Evolutionary conservation across 257 asterid species (phyloP).

Genomic region (Forsythia viridissima): DNA sequence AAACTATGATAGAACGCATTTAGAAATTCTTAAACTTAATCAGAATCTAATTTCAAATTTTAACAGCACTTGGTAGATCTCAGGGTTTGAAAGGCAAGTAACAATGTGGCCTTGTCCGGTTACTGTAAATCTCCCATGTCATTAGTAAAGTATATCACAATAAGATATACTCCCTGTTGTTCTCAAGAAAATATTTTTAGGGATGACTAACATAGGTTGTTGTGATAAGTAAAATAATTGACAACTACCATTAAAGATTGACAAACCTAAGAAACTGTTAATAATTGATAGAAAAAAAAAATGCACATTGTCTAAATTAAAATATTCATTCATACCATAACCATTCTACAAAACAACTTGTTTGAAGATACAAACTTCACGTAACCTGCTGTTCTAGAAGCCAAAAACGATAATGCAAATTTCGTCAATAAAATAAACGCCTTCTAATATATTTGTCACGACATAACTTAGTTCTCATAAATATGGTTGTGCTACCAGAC

Average conservation of each 20-base stretch:
- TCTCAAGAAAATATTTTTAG: background rate
- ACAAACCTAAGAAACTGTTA: slow-evolving; percentile 12
- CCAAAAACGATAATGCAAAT: too few species aligned
- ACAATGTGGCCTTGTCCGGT: slow-evolving; percentile 7
- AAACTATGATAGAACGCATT: background rate
- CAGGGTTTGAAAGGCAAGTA: background rate
- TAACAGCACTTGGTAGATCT: background rate
- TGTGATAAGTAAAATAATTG: slow-evolving; percentile 4
- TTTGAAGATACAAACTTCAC: too few species aligned
- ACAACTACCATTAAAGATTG: slow-evolving; percentile 13
- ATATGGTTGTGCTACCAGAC: too few species aligned
- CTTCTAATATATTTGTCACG: too few species aligned
- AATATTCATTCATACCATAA: too few species aligned
- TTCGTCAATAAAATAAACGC: too few species aligned
- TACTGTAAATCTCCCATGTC: slow-evolving; percentile 6
- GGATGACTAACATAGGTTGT: slow-evolving; percentile 4
- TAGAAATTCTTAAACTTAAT: background rate
- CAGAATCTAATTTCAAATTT: slow-evolving; percentile 8
- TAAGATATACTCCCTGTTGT: slow-evolving; percentile 7
- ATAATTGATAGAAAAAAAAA: too few species aligned
- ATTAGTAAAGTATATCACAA: slow-evolving; percentile 2
- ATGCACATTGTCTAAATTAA: too few species aligned
- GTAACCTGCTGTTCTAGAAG: too few species aligned
- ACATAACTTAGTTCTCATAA: too few species aligned
- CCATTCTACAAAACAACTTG: too few species aligned